Base-by-base conservation (phyloP, 2,329 filamentous ascomycete species). In the Cordyceps cateniannulata region DNA sequence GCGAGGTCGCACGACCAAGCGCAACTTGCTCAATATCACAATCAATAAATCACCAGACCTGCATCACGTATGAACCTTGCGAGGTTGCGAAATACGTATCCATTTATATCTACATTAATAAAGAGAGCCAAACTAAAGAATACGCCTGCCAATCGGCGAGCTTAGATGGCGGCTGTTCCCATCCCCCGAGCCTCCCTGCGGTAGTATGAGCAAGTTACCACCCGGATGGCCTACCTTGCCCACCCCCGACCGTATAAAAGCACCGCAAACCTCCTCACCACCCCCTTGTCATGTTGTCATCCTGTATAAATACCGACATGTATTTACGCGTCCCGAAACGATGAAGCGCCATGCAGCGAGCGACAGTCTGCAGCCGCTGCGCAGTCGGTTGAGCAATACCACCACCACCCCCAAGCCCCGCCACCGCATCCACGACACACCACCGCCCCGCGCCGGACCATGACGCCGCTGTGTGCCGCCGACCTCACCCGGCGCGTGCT, bases 151-250 rank as follows among this genome's bases (percentile, higher is more conserved):
- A 10, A 35, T 35, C 32, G 10, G 38, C 27, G 22, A 35, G 49
- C 4, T 9, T 18, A 35, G 42, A 24, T 20, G n/a, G 27, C 35
- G 57, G 56, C n/a, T 35, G 40, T 16, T 32, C 14, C 40, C 38
- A 27, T 50, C 20, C 42, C 35, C 8, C 27, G 14, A 20, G 22
- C 42, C 32, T 14, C 53, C 27, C 42, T 61, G 59, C 59, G 59
- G n/a, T 40, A 69, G 69, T 69, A 72, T 72, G 70, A 72, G 70
- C 70, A 72, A 70, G 70, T 72, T 72, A 70, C 35, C 51, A 71
- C 59, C 51, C 45, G 59, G 59, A 55, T 55, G 59, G 52, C 42
- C 52, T 20, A n/a, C 20, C 47, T 38, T n/a, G 50, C 18, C 24
- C 49, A 40, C 22, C 35, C 35, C 12, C 35, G 42, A 48, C 35